These are phyloP conservation scores for Ceratobasidium sp. DNA, from an alignment of 1,284 basidiomycete genomes.

Conservation along the genomic window DNA sequence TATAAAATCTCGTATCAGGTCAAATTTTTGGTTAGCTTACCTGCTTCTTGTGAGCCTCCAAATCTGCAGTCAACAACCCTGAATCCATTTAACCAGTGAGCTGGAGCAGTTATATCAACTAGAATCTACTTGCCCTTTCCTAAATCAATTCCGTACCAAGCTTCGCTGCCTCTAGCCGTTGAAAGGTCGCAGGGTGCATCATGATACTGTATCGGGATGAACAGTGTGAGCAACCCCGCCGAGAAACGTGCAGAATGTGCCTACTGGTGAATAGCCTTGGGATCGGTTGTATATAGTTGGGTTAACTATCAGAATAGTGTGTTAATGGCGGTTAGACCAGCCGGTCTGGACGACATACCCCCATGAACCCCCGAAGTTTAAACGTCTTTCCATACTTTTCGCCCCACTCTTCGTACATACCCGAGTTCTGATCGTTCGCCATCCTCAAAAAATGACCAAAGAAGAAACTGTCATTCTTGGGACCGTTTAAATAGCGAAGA, in stretches of 20 bases:
- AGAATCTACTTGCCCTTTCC: slow-evolving; percentile 30
- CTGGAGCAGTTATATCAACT: neutral
- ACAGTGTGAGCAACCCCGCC: too few relatives aligned
- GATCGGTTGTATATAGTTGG: slow-evolving; percentile 26
- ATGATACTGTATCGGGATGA: neutral
- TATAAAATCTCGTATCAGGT: too few relatives aligned
- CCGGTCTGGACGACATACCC: neutral
- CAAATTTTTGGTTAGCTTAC: neutral
- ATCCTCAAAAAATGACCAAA: slow-evolving; percentile 37
- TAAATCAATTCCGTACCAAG: slow-evolving; percentile 8
- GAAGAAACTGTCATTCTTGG: slow-evolving; percentile 13
- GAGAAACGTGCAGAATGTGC: too few relatives aligned
- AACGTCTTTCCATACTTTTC: slow-evolving; percentile 36
- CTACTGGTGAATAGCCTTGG: slow-evolving; percentile 36
- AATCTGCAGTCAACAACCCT: slow-evolving; percentile 22
- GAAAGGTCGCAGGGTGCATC: neutral
- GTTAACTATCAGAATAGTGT: neutral
- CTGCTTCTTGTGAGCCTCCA: slow-evolving; percentile 23
- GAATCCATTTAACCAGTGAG: neutral
- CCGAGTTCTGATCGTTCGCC: neutral
- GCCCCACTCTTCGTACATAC: slow-evolving; percentile 27
- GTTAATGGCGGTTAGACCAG: neutral
- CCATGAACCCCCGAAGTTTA: slow-evolving; percentile 16
- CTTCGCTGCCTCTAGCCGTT: neutral
- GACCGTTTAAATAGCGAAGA: slow-evolving; percentile 10